Base-by-base conservation (phyloP, 1,284 basidiomycete genomes). In the Macrocystidia cucumis region DNA sequence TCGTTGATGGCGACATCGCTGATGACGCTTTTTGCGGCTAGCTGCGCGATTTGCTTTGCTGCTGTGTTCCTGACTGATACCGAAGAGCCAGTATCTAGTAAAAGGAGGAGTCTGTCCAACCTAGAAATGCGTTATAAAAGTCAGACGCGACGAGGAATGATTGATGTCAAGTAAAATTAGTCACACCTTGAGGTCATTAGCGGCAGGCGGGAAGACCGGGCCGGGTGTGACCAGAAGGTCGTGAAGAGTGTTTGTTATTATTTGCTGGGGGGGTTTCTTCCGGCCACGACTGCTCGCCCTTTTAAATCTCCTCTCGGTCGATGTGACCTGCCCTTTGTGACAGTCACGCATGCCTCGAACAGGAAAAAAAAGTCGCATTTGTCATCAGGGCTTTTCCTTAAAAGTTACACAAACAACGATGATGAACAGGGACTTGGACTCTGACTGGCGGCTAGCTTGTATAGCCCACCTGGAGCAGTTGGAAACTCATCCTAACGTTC, bases 31-130 rank as follows among this genome's bases (percentile, higher is more conserved):
- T 86, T 82, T 13, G 75, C 83, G 2, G 91, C 91, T 39, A 95
- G 72, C 50, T 92, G 87, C 1, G 90, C 92, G 28, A 96, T 73
- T 58, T 96, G 92, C 52, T 89, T 90, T 6, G 91, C 91, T 3
- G 92, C 91, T 11, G 91, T 92, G 43, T 79, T 78, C 52, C 90
- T 76, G 41, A 95, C 84, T 32, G 87, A 84, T 32, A 74, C 65
- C 2, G 88, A 89, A 19, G 91, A 91, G 32, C 91, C 92, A 29
- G 88, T 88, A 59, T 93, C 91, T 51, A 95, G 77, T 32, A 95
- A 68, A 54, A 88, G 75, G 50, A 95, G 82, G 65, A 95, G 81
- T 57, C 91, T 78, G 71, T 95, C 91, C 65, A 95, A 78, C 70
- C 88, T 89, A 49, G 12, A 39, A 35, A 17, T 27, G 36, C 23